Evolutionary conservation across 2,329 filamentous ascomycete genomes (phyloP).

Genomic region (Ophiostoma sp.): DNA sequence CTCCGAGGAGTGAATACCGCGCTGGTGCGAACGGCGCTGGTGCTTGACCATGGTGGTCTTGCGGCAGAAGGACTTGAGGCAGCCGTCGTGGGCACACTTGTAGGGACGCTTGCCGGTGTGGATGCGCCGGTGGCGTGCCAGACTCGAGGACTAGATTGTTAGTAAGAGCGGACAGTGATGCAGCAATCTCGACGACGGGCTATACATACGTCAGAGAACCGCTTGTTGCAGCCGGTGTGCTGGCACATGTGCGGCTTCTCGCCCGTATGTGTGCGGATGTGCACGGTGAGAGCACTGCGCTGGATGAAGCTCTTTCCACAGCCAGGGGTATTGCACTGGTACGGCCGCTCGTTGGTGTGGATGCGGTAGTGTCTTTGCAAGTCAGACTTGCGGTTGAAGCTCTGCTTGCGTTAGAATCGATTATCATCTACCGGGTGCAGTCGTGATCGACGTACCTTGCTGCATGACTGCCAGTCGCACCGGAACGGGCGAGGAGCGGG

Average conservation of each 20-base stretch:
- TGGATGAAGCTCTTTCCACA: slow-evolving; percentile 69
- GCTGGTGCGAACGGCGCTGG: slow-evolving; percentile 56
- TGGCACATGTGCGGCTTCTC: slow-evolving; percentile 67
- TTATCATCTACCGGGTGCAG: too few relatives aligned
- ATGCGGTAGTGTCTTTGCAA: slow-evolving; percentile 65
- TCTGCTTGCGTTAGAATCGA: slow-evolving; percentile 38
- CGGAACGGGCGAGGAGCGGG: slow-evolving; percentile 56
- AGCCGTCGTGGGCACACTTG: slow-evolving; percentile 56
- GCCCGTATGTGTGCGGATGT: slow-evolving; percentile 76
- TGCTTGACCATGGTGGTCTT: slow-evolving; percentile 69
- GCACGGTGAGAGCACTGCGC: slow-evolving; percentile 62
- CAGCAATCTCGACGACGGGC: neutral
- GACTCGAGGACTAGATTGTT: slow-evolving; percentile 52
- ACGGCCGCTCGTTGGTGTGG: slow-evolving; percentile 65
- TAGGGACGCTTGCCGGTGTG: slow-evolving; percentile 64
- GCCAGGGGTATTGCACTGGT: slow-evolving; percentile 53
- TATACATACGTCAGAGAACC: slow-evolving; percentile 62
- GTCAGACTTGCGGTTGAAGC: slow-evolving; percentile 68
- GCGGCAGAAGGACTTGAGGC: slow-evolving; percentile 63
- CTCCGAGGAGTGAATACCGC: slow-evolving; percentile 51
- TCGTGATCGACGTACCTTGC: slow-evolving; percentile 43
- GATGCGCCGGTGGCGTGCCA: slow-evolving; percentile 60
- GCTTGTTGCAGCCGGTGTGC: slow-evolving; percentile 59
- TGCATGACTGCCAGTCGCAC: slow-evolving; percentile 58
- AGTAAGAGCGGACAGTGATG: neutral